Evolutionary conservation across 2,329 filamentous ascomycete species (phyloP), one percentile per base, ranked within the genome.

Genomic region (Biscogniauxia sp.): DNA sequence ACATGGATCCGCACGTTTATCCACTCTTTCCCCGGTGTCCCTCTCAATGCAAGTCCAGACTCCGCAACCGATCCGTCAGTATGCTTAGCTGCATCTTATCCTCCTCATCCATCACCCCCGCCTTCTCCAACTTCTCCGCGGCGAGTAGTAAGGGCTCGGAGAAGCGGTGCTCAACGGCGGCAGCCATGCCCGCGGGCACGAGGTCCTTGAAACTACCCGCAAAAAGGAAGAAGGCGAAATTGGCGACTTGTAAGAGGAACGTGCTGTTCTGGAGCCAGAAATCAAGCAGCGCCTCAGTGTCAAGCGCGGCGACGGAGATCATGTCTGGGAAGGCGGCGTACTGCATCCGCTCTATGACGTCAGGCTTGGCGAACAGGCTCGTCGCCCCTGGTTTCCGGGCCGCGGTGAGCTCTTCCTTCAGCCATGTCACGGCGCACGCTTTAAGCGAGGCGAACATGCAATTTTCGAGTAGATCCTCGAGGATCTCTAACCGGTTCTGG

Each of bases 391-490:
- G 66, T 26, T 72, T 59, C 55, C 58, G 73, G 2, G 83, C 80
- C 4, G 78, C 72, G 8, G 87, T 78, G 17, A 88, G 75, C 69
- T 89, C 87, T 66, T 88, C 86, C 57, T 85, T 82, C 37, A 88
- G 74, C 87, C 87, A 89, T 3, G 80, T 80, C 4, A 89, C 80
- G 0, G 86, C 86, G 51, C 84, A 85, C 8, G 84, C 86, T 70
- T 88, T 87, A 45, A 89, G 77, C 0, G 82, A 79, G 1, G 85
- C 79, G 66, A 86, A 88, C 66, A 84, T 81, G 77, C 86, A 88
- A 70, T 88, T 86, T 72, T 88, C 85, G 13, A 89, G 74, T 13
- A 88, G 78, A 68, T 89, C 87, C 56, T 86, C 83, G 8, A 90
- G 79, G 64, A 89, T 89, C 26, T 80, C 78, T 17, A 89, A 75